Percentiles rank a stretch among this genome's conserved stretches.
phyloP scores from a whole-genome alignment of 2,329 filamentous ascomycete genomes.

The Gaeumannomyces tritici region DNA sequence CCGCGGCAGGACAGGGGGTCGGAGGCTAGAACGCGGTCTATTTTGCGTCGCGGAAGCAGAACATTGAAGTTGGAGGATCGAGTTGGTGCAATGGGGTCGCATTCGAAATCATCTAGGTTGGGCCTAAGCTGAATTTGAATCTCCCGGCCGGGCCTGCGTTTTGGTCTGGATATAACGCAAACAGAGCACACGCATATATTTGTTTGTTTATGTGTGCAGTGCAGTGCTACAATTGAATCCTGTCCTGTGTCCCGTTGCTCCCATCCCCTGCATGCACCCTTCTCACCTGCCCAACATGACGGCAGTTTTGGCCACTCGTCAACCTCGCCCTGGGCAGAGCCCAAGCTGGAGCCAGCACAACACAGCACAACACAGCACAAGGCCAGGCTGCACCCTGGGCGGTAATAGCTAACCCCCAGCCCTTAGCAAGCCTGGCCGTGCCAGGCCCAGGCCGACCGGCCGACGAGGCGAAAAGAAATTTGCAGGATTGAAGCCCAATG shows the following conservation, averaged over 20 bases:
- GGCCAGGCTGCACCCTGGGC: not conserved
- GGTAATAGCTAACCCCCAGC: not conserved
- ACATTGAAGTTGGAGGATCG: not conserved
- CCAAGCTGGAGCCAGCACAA: not conserved
- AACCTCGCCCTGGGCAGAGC: not conserved
- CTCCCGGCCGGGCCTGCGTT: too few species aligned
- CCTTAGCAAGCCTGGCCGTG: too few species aligned
- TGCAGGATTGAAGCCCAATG: not conserved
- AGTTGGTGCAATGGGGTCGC: not conserved
- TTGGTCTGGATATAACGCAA: too few species aligned
- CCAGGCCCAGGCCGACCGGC: too few species aligned
- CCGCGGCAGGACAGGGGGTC: not conserved
- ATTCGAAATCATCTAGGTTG: not conserved
- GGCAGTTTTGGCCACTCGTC: not conserved
- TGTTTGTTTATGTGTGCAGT: not conserved
- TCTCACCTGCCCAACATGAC: not conserved
- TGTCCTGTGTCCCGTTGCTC: too few species aligned
- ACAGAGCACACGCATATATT: not conserved
- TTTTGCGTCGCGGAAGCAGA: not conserved
- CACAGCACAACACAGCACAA: too few species aligned
- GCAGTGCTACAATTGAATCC: not conserved
- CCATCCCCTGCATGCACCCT: not conserved
- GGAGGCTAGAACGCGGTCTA: not conserved
- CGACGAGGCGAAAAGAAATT: too few species aligned
- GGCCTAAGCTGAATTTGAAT: too few species aligned